Conservation (phyloP, 306 rosid species). For the Fragaria nilgerrensis region DNA sequence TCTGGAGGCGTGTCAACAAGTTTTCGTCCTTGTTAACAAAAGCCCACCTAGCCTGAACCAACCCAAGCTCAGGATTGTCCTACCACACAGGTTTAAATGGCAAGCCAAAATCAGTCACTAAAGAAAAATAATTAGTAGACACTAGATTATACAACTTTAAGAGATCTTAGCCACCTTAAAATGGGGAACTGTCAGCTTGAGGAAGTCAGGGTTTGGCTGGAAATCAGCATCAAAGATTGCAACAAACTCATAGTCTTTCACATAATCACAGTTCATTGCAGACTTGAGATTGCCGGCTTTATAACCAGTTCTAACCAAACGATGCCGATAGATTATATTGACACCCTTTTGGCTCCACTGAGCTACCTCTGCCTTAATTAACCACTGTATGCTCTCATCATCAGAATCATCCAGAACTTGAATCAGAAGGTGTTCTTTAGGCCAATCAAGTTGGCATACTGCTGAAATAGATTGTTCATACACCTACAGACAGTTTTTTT, state of each 20-base stretch:
- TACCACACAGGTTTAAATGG: conserved; percentile 17
- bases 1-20: conserved; percentile 66
- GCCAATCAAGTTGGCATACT: conserved; percentile 75
- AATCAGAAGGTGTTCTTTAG: conserved; percentile 53
- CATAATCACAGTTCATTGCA: conserved; percentile 68
- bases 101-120: conserved; percentile 21
- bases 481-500: conserved; percentile 40
- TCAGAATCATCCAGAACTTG: conserved; percentile 80
- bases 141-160: not conserved
- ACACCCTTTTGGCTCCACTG: conserved; percentile 66
- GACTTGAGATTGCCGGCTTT: conserved; percentile 84
- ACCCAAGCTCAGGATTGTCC: conserved; percentile 64
- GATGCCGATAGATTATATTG: conserved; percentile 60
- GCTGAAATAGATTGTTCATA: conserved; percentile 77
- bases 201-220: conserved; percentile 66
- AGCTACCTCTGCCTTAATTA: conserved; percentile 58
- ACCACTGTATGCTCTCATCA: conserved; percentile 60
- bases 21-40: conserved; percentile 78
- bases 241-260: conserved; percentile 64
- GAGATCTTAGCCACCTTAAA: conserved; percentile 46
- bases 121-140: conserved; percentile 7
- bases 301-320: conserved; percentile 63
- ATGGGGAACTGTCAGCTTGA: conserved; percentile 63
- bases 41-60: conserved; percentile 81
- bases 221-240: conserved; percentile 80